phyloP scores from a whole-genome alignment of 768 basidiomycete species.

The Suillus luteus region DNA sequence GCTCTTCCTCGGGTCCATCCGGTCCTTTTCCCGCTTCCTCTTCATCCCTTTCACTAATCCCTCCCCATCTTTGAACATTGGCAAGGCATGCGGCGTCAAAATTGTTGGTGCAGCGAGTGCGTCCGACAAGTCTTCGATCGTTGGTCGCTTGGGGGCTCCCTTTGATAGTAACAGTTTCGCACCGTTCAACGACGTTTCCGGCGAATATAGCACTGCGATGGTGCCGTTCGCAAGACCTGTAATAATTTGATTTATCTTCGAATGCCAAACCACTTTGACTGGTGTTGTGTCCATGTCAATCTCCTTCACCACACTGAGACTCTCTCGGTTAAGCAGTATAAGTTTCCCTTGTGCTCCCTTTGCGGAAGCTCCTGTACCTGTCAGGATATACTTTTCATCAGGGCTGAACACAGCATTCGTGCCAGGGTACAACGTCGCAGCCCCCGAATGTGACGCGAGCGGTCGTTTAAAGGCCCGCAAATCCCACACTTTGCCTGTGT shows the following conservation, averaged over 20 bases:
- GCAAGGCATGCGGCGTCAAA: slow-evolving; percentile 87
- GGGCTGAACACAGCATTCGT: slow-evolving; percentile 97
- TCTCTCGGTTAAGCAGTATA: slow-evolving; percentile 70
- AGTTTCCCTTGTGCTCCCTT: slow-evolving; percentile 73
- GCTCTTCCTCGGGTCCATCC: slow-evolving; percentile 89
- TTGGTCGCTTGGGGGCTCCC: slow-evolving; percentile 79
- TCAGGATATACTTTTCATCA: slow-evolving; percentile 86
- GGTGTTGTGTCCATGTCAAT: slow-evolving; percentile 76
- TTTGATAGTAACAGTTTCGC: slow-evolving; percentile 88
- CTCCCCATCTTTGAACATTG: slow-evolving; percentile 86
- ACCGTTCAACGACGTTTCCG: slow-evolving; percentile 85
- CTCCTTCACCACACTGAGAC: slow-evolving; percentile 66
- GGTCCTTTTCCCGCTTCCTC: slow-evolving; percentile 87
- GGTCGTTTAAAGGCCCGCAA: slow-evolving; percentile 90
- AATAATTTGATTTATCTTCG: slow-evolving; percentile 96
- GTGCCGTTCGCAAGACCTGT: slow-evolving; percentile 86
- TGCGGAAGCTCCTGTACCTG: slow-evolving; percentile 70
- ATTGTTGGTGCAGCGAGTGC: slow-evolving; percentile 85
- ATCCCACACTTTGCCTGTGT: slow-evolving; percentile 79
- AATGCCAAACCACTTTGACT: slow-evolving; percentile 92
- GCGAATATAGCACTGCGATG: slow-evolving; percentile 91
- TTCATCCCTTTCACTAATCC: slow-evolving; percentile 74
- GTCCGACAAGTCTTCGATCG: slow-evolving; percentile 87
- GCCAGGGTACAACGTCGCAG: slow-evolving; percentile 83
- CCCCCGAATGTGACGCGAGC: slow-evolving; percentile 59